A percentile compares a stretch with the other conserved stretches of the same genome.
These are phyloP conservation scores for Inga leiocalycina DNA, from an alignment of 306 rosid species.

Conservation along the genomic window DNA sequence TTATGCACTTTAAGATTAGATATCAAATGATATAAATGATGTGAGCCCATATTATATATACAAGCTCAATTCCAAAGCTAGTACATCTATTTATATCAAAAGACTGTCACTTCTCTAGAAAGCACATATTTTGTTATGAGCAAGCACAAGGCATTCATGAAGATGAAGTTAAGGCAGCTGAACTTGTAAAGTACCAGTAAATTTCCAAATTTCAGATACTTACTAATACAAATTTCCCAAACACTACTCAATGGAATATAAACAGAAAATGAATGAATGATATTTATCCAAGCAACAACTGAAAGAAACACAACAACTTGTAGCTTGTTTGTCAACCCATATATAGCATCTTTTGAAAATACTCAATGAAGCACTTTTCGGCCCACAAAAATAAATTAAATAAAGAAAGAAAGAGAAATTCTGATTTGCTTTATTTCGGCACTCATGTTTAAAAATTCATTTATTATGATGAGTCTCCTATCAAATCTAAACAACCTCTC, in stretches of 20 bases:
- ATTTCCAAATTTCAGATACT: background rate
- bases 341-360: background rate
- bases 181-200: background rate
- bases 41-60: background rate
- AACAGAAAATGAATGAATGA: background rate
- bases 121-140: background rate
- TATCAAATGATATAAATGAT: background rate
- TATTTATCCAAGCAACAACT: background rate
- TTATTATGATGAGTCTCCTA: too few species aligned
- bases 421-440: too few species aligned
- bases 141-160: background rate
- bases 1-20: conserved; percentile 2
- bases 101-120: background rate
- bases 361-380: too few species aligned
- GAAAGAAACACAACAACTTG: background rate
- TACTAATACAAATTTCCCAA: background rate
- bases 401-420: too few species aligned
- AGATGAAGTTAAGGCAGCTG: background rate
- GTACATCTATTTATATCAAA: background rate
- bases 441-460: too few species aligned
- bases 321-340: too few species aligned
- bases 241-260: background rate
- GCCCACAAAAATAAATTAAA: too few species aligned
- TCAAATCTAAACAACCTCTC: too few species aligned
- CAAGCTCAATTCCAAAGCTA: background rate